Evolutionary conservation across 371 early-diverging fungal species (phyloP), one percentile per base, ranked within the genome.

Genomic region (Mortierella sp.): DNA sequence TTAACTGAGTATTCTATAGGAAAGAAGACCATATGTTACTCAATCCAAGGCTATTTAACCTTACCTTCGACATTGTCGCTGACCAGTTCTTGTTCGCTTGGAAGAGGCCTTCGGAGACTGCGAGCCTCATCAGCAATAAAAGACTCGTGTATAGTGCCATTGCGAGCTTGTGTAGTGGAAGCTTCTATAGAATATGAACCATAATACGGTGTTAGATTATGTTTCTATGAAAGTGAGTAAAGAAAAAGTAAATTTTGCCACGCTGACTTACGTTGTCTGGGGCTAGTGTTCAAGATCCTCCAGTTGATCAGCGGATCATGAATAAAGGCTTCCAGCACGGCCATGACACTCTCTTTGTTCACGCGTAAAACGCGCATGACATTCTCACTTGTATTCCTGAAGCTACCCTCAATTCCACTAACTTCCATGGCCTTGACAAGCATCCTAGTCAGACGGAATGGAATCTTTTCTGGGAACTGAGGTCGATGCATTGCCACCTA

Each of bases 361-460:
- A 93, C 95, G 1, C 99, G 92, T 70, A 99, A 74, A 1, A 99
- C 98, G 34, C 96, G 89, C 97, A 99, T 97, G 0, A 96, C 97
- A 82, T 97, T 92, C 81, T 98, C 96, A 79, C 97, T 96, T 0
- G 98, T 97, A 17, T 93, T 95, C 70, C 97, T 91, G 89, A 96
- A 99, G 71, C 92, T 95, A 66, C 99, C 99, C 79, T 98, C 97
- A 63, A 97, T 96, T 12, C 96, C 97, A 77, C 94, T 92, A 9
- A 91, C 96, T 85, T 98, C 99, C 99, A 99, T 99, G 10, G 99
- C 98, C 75, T 96, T 95, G 59, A 95, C 93, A 42, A 99, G 85
- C 99, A 99, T 99, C 29, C 98, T 90, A 0, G 99, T 99, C 61
- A 99, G 83, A 40, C 99, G 90, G 94, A 99, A 99, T n/a, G 99